phyloP scores from a whole-genome alignment of 2,329 filamentous ascomycete species.

The Kalmusia sp. region DNA sequence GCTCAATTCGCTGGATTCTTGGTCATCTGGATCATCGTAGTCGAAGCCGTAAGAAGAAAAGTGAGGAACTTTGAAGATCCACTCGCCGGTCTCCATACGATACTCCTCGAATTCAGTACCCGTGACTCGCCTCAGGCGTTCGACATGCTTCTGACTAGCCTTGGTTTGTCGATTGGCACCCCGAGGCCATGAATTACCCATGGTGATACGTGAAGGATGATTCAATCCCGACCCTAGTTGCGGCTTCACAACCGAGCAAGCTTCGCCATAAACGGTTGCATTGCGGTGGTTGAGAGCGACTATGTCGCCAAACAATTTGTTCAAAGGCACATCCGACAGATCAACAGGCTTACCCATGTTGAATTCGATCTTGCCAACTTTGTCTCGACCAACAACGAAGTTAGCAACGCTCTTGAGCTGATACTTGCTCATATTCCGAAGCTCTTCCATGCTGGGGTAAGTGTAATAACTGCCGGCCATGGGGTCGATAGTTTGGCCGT shows the following conservation, averaged over 20 bases:
- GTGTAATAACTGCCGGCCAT: conserved; percentile 86
- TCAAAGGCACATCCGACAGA: conserved; percentile 77
- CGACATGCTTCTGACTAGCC: conserved; percentile 78
- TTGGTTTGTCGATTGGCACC: conserved; percentile 64
- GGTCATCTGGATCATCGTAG: conserved; percentile 74
- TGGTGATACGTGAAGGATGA: conserved; percentile 83
- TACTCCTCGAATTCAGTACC: conserved; percentile 87
- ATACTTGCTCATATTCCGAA: conserved; percentile 79
- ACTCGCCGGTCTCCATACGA: conserved; percentile 78
- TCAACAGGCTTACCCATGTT: conserved; percentile 67
- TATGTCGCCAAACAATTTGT: conserved; percentile 79
- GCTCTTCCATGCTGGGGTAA: conserved; percentile 74
- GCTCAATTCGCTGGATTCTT: conserved; percentile 46
- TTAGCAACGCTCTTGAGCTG: conserved; percentile 76
- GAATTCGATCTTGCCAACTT: conserved; percentile 84
- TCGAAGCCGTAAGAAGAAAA: conserved; percentile 95
- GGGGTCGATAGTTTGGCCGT: conserved; percentile 50
- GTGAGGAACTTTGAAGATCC: conserved; percentile 93
- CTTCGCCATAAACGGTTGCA: conserved; percentile 82
- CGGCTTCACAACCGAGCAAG: conserved; percentile 69
- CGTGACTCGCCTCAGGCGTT: conserved; percentile 77
- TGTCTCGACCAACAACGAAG: conserved; percentile 83
- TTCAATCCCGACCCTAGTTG: conserved; percentile 87
- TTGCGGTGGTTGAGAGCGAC: conserved; percentile 79
- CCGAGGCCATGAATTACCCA: conserved; percentile 93